Base-by-base conservation (phyloP, 148 eudicot species). In the Rhododendron henanense region DNA sequence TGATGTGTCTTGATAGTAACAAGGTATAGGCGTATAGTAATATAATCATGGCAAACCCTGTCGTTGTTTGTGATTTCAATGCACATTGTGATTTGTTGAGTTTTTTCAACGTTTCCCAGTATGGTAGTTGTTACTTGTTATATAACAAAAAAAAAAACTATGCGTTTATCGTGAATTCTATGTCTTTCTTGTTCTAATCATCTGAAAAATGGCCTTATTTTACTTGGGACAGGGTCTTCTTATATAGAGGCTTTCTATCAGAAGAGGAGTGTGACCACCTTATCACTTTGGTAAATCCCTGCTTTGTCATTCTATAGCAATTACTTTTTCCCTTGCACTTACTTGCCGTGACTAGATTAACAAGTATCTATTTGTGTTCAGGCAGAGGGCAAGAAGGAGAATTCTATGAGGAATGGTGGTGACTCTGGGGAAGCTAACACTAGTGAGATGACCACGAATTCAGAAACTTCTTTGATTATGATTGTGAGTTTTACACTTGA, bases 201-300 rank as follows among this genome's bases (percentile, higher is more conserved):
- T 73, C 18, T 82, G 44, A 80, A 63, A 15, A 48, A 47, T 85
- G 83, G 84, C n/a, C n/a, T 73, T 48, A 71, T 21, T 59, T 69
- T 88, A 85, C 59, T 82, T 88, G 59, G 73, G 28, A 83, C 88
- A 96, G 99, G 96, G 92, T 97, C 69, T 97, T 95, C 88, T 87
- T 92, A 80, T 95, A 96, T 88, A 87, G 83, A 90, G 94, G 90
- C 74, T 94, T 97, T 83, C 82, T 94, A 73, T 91, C 96, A 41
- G 92, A 94, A 35, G 96, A 91, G 86, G 99, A 96, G 87, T 93
- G 95, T 85, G 94, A 94, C 87, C 90, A 90, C 88, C 93, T 97
- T 23, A 90, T 97, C 85, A 91, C 93, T 73, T 67, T 86, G 95
- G 99, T 97, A 93, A 55, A 85, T 67, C 48, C 45, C 84, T 82